Percentiles rank a stretch among this genome's conserved stretches.
Evolutionary conservation across 108 stramenopile species (phyloP).

Genomic region (Pseudonitzschia delicatissima): DNA sequence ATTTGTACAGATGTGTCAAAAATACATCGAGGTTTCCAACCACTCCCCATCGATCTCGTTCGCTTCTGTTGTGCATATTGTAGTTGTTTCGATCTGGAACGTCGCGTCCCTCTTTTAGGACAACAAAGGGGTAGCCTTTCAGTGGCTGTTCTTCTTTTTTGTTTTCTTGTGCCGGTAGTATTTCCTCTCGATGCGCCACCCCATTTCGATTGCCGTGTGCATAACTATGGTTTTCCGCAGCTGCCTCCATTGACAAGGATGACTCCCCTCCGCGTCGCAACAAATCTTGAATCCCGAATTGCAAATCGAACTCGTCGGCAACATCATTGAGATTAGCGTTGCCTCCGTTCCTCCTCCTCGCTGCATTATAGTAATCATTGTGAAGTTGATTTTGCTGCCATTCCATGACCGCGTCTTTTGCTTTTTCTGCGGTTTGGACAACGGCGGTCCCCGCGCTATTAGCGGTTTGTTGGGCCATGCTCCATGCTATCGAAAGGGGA

Average conservation of each 20-base stretch:
- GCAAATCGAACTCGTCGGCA: conserved; percentile 14
- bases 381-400: neutral
- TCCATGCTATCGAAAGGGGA: conserved; percentile 18
- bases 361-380: neutral
- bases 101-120: conserved; percentile 35
- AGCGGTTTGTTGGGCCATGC: conserved; percentile 22
- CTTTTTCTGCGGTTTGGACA: conserved; percentile 9
- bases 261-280: neutral
- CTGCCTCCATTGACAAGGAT: neutral
- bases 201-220: neutral
- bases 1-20: conserved; percentile 82
- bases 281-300: conserved; percentile 16
- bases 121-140: conserved; percentile 53
- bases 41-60: conserved; percentile 62
- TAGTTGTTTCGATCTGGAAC: neutral
- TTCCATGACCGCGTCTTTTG: conserved; percentile 15
- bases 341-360: neutral
- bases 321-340: neutral
- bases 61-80: neutral
- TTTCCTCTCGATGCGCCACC: neutral
- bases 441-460: neutral
- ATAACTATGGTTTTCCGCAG: neutral
- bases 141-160: conserved; percentile 7
- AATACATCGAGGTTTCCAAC: conserved; percentile 88
- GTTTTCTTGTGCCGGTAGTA: neutral